Evolutionary conservation across 2,329 filamentous ascomycete species (phyloP).

Genomic region (Metarhizium album): DNA sequence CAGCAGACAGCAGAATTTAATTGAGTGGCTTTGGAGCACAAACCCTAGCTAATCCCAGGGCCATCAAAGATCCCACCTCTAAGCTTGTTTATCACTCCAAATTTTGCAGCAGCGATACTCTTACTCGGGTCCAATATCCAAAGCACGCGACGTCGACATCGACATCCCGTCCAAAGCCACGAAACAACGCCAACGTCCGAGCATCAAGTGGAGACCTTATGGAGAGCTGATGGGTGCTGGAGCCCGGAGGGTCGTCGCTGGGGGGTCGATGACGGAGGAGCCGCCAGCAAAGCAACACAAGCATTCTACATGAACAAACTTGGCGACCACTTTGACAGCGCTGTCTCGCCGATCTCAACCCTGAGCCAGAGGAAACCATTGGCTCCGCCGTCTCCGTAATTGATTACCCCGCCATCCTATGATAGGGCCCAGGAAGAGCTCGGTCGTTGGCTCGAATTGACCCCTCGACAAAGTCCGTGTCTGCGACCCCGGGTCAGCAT

Average conservation of each 20-base stretch:
- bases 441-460: neutral
- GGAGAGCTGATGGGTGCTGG: neutral
- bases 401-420: neutral
- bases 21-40: too few relatives aligned
- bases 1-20: too few relatives aligned
- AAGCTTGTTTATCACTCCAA: too few relatives aligned
- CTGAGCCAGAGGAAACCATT: neutral
- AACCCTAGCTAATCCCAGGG: too few relatives aligned
- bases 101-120: too few relatives aligned
- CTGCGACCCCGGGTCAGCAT: neutral
- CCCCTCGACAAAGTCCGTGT: neutral
- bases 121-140: too few relatives aligned
- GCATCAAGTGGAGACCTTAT: neutral
- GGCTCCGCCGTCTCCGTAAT: too few relatives aligned
- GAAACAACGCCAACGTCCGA: neutral
- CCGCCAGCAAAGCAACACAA: neutral
- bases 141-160: too few relatives aligned
- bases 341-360: neutral
- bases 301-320: too few relatives aligned
- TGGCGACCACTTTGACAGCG: neutral
- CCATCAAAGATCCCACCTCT: too few relatives aligned
- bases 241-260: neutral
- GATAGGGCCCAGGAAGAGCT: neutral
- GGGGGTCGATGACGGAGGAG: constrained; percentile 4
- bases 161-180: too few relatives aligned